A percentile compares a stretch with the other conserved stretches of the same genome.
phyloP scores from a whole-genome alignment of 768 basidiomycete genomes.

The Cystobasidium ongulense region DNA sequence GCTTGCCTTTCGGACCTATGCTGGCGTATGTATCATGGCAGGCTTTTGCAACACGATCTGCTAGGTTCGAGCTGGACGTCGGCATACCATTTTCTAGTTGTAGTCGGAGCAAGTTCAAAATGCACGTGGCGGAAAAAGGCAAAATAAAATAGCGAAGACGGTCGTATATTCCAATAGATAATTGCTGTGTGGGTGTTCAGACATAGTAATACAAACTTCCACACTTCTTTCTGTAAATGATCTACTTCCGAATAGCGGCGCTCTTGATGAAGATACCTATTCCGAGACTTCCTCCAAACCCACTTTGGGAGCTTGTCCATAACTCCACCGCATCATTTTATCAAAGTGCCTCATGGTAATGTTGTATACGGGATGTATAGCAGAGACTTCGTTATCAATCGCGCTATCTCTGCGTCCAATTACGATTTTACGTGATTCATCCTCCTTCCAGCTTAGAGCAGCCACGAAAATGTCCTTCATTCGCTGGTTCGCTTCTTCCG shows the following conservation, averaged over 20 bases:
- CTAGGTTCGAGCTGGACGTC: background rate
- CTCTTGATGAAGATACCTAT: background rate
- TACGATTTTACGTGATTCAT: constrained; percentile 58
- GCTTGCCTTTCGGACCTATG: constrained; percentile 43
- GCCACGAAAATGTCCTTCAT: constrained; percentile 53
- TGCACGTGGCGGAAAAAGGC: background rate
- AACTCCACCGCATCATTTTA: constrained; percentile 26
- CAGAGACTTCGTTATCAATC: constrained; percentile 42
- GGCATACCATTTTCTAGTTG: background rate
- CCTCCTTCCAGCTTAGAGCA: constrained; percentile 61
- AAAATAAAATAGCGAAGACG: too few relatives aligned
- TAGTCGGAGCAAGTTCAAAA: background rate
- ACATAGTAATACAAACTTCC: too few relatives aligned
- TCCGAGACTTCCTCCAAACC: constrained; percentile 19
- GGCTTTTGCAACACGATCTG: constrained; percentile 38
- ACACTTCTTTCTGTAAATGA: too few relatives aligned
- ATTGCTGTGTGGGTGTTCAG: too few relatives aligned
- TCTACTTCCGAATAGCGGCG: background rate
- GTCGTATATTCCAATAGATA: too few relatives aligned
- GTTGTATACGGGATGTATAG: constrained; percentile 31
- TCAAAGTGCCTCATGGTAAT: background rate
- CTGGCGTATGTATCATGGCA: constrained; percentile 38
- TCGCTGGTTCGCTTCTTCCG: constrained; percentile 44
- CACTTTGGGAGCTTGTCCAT: constrained; percentile 18
- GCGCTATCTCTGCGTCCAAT: constrained; percentile 47